Conservation (phyloP, 768 basidiomycete species). For the Crassisporium funariophilum region DNA sequence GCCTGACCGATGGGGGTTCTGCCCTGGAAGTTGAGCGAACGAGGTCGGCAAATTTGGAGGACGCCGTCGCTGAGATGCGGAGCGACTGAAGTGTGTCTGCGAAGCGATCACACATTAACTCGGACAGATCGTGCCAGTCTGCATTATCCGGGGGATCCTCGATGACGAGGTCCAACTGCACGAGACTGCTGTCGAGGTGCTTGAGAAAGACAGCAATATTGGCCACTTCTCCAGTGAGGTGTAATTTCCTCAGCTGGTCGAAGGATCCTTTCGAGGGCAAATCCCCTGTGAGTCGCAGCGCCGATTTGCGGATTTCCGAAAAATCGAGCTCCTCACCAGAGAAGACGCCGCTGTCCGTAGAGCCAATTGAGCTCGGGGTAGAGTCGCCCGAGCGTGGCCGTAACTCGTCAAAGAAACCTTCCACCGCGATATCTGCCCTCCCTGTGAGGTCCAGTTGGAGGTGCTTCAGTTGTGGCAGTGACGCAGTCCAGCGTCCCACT, state of each 20-base stretch:
- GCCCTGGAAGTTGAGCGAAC: conserved; percentile 73
- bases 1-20: conserved; percentile 59
- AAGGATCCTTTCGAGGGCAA: conserved; percentile 59
- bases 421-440: conserved; percentile 67
- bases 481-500: conserved; percentile 75
- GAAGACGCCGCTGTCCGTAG: conserved; percentile 78
- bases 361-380: conserved; percentile 67
- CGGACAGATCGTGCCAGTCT: conserved; percentile 76
- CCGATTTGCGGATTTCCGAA: conserved; percentile 71
- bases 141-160: conserved; percentile 76
- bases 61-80: conserved; percentile 63
- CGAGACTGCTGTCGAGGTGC: conserved; percentile 65
- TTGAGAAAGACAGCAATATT: conserved; percentile 74
- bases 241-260: conserved; percentile 56
- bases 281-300: conserved; percentile 64
- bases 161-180: conserved; percentile 72
- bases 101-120: conserved; percentile 64
- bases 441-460: conserved; percentile 75
- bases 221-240: conserved; percentile 68
- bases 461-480: conserved; percentile 59
- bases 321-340: conserved; percentile 80
- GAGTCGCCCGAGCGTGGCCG: conserved; percentile 64
- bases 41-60: conserved; percentile 80
- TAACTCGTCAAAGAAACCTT: conserved; percentile 79
- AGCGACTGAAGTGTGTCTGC: conserved; percentile 59